A percentile compares a stretch with the other conserved stretches of the same genome.
Evolutionary conservation across 1,284 basidiomycete species (phyloP).

Genomic region (Schizophyllum amplum): DNA sequence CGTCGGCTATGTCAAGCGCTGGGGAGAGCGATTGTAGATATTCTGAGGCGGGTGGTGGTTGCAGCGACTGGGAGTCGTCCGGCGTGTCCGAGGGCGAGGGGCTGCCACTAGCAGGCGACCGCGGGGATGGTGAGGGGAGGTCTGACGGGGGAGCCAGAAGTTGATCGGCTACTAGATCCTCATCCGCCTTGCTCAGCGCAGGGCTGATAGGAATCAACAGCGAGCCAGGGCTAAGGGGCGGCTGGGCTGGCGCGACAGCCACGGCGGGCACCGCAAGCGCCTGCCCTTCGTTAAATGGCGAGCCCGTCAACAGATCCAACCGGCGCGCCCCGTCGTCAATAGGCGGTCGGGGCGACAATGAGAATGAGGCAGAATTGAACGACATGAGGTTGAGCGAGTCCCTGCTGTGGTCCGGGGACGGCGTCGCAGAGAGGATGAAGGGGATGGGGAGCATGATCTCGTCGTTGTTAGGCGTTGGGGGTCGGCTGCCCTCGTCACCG

Average conservation of each 20-base stretch:
- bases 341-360: neutral
- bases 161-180: neutral
- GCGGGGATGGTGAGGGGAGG: neutral
- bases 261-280: neutral
- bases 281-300: neutral
- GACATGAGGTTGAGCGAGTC: neutral
- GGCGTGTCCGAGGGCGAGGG: neutral
- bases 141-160: neutral
- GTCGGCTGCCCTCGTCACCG: constrained; percentile 8
- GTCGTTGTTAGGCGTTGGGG: constrained; percentile 8
- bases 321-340: neutral
- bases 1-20: neutral
- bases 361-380: neutral
- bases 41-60: neutral
- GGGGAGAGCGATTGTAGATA: neutral
- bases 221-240: neutral
- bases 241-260: neutral
- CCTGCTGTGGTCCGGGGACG: neutral
- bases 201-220: neutral
- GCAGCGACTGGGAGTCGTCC: neutral
- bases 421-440: constrained; percentile 4
- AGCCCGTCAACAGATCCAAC: neutral
- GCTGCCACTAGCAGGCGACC: neutral
- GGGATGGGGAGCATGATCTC: constrained; percentile 8
- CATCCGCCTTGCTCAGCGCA: neutral